These are phyloP conservation scores for Psidium friedrichsthalianum DNA, from an alignment of 345 rosid genomes.

Conservation along the genomic window DNA sequence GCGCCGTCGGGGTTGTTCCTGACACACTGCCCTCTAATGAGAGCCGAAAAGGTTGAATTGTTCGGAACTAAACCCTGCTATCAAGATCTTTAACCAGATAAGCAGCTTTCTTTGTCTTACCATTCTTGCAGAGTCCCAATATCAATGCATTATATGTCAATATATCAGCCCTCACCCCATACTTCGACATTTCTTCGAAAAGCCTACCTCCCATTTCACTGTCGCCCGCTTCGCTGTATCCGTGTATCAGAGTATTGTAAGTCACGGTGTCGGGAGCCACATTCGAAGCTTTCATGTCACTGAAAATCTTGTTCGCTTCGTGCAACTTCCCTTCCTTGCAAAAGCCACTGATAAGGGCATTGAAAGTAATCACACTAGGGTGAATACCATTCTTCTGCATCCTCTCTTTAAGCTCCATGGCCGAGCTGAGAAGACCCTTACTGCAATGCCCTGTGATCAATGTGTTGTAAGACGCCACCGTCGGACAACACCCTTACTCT, in stretches of 20 bases:
- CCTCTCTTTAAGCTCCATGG: constrained; percentile 45
- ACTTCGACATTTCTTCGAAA: constrained; percentile 55
- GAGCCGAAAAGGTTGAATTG: constrained; percentile 66
- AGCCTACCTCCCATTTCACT: constrained; percentile 47
- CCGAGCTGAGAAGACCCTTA: constrained; percentile 54
- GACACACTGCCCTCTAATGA: constrained; percentile 67
- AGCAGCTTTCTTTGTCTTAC: constrained; percentile 90
- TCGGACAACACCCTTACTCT: constrained; percentile 37
- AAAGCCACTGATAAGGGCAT: constrained; percentile 59
- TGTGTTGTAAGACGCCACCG: constrained; percentile 49
- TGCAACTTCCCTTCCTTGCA: constrained; percentile 39
- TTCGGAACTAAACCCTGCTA: constrained; percentile 56
- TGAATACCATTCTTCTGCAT: constrained; percentile 41
- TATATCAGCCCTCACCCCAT: constrained; percentile 49
- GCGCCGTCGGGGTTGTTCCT: constrained; percentile 61
- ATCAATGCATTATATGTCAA: constrained; percentile 75
- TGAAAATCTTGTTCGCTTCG: constrained; percentile 51
- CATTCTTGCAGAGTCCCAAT: constrained; percentile 69
- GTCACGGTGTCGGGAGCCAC: constrained; percentile 54
- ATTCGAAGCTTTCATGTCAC: constrained; percentile 51
- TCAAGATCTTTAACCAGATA: constrained; percentile 63
- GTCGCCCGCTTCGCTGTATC: constrained; percentile 40
- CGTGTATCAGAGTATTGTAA: constrained; percentile 70
- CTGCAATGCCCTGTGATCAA: constrained; percentile 61
- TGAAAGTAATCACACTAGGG: constrained; percentile 58